These are phyloP conservation scores for Colletotrichum magnum DNA, from an alignment of 2,329 filamentous ascomycete genomes.

Conservation along the genomic window DNA sequence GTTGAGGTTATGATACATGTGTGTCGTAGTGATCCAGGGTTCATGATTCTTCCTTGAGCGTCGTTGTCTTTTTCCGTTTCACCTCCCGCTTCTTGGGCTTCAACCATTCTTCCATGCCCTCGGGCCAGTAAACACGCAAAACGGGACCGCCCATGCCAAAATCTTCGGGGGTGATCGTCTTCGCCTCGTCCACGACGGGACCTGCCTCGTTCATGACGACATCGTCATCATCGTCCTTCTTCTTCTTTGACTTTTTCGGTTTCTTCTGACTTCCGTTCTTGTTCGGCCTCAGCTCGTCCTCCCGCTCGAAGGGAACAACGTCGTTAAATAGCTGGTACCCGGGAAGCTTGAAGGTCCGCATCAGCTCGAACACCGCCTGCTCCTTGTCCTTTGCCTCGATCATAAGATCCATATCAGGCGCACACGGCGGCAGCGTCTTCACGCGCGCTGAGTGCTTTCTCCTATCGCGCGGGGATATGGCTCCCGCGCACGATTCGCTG, in stretches of 20 bases:
- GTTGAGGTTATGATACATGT: background rate
- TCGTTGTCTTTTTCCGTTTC: constrained; percentile 65
- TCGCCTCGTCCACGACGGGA: constrained; percentile 53
- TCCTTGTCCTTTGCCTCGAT: constrained; percentile 99
- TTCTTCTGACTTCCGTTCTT: constrained; percentile 59
- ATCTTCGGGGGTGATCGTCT: constrained; percentile 74
- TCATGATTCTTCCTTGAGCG: constrained; percentile 47
- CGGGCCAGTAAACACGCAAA: constrained; percentile 89
- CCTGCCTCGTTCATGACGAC: constrained; percentile 57
- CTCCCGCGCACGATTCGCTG: constrained; percentile 83
- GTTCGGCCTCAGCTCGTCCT: constrained; percentile 78
- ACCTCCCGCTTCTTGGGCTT: constrained; percentile 81
- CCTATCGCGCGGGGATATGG: constrained; percentile 82
- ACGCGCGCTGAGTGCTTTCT: constrained; percentile 90
- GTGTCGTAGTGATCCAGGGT: background rate
- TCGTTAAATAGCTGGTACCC: constrained; percentile 84
- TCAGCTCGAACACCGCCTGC: constrained; percentile 94
- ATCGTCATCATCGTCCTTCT: constrained; percentile 51
- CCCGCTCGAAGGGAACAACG: constrained; percentile 81
- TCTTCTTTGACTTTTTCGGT: constrained; percentile 52
- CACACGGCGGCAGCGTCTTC: constrained; percentile 84
- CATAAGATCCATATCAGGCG: constrained; percentile 93
- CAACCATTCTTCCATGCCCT: constrained; percentile 91
- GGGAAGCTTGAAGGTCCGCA: constrained; percentile 88
- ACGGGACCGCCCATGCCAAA: constrained; percentile 89